These are phyloP conservation scores for Pyrenophora graminea DNA, from an alignment of 2,329 filamentous ascomycete species.

Conservation along the genomic window DNA sequence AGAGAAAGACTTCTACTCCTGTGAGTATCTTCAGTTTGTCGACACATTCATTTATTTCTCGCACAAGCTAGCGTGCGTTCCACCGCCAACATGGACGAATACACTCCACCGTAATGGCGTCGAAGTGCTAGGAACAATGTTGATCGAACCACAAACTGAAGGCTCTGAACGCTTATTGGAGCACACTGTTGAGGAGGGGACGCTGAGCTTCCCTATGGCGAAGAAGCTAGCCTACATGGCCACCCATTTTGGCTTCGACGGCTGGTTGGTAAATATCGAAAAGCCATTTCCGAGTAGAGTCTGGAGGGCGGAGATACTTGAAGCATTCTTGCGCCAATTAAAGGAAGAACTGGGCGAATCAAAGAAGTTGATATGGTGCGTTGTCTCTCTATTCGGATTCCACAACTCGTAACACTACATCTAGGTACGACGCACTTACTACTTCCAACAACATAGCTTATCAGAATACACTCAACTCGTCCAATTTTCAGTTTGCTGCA, in stretches of 20 bases:
- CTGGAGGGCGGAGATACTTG: constrained; percentile 39
- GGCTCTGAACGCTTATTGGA: constrained; percentile 39
- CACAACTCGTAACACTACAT: not conserved
- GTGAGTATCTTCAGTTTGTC: constrained; percentile 52
- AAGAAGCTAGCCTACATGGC: constrained; percentile 48
- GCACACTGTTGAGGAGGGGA: constrained; percentile 6
- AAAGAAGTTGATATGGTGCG: constrained; percentile 49
- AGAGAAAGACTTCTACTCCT: constrained; percentile 44
- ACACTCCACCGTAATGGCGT: constrained; percentile 54
- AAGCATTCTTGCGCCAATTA: constrained; percentile 47
- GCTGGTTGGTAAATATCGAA: constrained; percentile 55
- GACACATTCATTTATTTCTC: constrained; percentile 55
- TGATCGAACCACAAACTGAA: constrained; percentile 50
- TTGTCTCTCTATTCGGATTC: not conserved
- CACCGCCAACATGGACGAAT: constrained; percentile 53
- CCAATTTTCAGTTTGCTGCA: constrained; percentile 47
- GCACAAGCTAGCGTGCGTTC: constrained; percentile 52
- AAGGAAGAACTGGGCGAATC: constrained; percentile 33
- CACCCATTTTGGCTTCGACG: constrained; percentile 51
- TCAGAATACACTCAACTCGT: constrained; percentile 50
- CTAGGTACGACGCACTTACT: constrained; percentile 54
- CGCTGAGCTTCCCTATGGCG: constrained; percentile 41
- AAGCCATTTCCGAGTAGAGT: constrained; percentile 44
- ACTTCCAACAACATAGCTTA: constrained; percentile 49
- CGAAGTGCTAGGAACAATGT: constrained; percentile 49